These are phyloP conservation scores for Cercophora sp. DNA, from an alignment of 495 filamentous ascomycete genomes.

Conservation along the genomic window DNA sequence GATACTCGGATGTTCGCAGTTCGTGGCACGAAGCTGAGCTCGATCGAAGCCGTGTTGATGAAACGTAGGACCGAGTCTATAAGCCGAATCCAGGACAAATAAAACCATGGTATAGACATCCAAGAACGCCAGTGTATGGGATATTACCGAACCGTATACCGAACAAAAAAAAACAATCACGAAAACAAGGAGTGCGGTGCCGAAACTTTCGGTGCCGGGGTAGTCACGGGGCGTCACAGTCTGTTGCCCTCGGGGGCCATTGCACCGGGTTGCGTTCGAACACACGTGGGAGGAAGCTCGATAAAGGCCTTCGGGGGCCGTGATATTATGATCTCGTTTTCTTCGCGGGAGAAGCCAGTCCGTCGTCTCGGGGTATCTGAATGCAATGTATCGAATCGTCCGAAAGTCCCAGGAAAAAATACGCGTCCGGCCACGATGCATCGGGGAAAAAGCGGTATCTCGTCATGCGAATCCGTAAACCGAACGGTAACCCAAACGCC, in stretches of 20 bases:
- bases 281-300: neutral
- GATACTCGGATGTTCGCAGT: neutral
- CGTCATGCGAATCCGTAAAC: conserved; percentile 4
- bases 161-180: conserved; percentile 26
- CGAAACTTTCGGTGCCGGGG: too few relatives aligned
- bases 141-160: conserved; percentile 32
- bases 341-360: conserved; percentile 12
- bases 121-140: conserved; percentile 34
- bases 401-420: conserved; percentile 24
- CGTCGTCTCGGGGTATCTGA: conserved; percentile 35
- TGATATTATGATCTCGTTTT: conserved; percentile 11
- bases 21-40: neutral
- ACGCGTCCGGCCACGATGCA: conserved; percentile 19
- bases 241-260: too few relatives aligned
- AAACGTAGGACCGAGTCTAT: conserved; percentile 22
- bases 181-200: conserved; percentile 10
- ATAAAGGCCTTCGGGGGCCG: neutral
- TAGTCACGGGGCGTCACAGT: too few relatives aligned
- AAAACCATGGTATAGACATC: conserved; percentile 19
- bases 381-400: conserved; percentile 37
- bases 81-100: conserved; percentile 19
- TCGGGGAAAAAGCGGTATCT: conserved; percentile 16
- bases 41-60: neutral
- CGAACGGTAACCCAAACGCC: conserved; percentile 9
- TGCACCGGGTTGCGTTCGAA: neutral